A percentile compares a stretch with the other conserved stretches of the same genome.
phyloP scores from a whole-genome alignment of 371 early-diverging fungal species.

The Dinochytrium kinnereticum region DNA sequence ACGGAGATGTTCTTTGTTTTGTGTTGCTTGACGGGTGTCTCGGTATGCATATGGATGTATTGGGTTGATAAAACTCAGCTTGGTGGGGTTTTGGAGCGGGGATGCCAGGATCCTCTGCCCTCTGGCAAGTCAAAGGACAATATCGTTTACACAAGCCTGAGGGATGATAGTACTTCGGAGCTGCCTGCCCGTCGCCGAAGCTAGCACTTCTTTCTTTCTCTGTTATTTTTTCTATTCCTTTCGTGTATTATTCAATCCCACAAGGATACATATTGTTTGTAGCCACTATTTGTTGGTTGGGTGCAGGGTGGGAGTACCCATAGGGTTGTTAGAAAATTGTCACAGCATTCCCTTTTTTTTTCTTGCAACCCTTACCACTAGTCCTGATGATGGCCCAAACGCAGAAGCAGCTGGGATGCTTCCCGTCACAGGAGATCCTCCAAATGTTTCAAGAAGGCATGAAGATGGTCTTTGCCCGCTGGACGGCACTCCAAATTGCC shows the following conservation, averaged over 20 bases:
- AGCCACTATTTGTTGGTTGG: too few species aligned
- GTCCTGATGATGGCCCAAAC: background rate
- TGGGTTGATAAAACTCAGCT: slow-evolving; percentile 16
- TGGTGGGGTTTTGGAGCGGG: slow-evolving; percentile 8
- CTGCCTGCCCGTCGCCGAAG: too few species aligned
- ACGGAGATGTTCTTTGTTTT: slow-evolving; percentile 50
- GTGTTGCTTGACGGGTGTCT: slow-evolving; percentile 20
- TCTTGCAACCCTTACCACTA: background rate
- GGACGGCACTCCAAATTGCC: slow-evolving; percentile 55
- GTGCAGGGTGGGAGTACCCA: too few species aligned
- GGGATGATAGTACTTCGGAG: background rate
- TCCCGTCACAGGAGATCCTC: slow-evolving; percentile 26
- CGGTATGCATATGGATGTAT: slow-evolving; percentile 25
- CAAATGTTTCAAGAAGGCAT: slow-evolving; percentile 41
- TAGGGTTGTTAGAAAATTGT: too few species aligned
- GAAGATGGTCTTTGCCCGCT: slow-evolving; percentile 41
- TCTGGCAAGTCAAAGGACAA: background rate
- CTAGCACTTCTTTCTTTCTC: background rate
- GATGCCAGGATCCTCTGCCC: background rate
- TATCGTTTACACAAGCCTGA: slow-evolving; percentile 6
- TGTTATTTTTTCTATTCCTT: background rate
- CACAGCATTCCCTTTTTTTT: background rate
- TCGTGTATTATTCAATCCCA: too few species aligned
- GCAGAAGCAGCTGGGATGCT: background rate
- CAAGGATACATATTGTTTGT: too few species aligned